These are phyloP conservation scores for Psilocybe cyanescens DNA, from an alignment of 768 basidiomycete genomes.

Conservation along the genomic window DNA sequence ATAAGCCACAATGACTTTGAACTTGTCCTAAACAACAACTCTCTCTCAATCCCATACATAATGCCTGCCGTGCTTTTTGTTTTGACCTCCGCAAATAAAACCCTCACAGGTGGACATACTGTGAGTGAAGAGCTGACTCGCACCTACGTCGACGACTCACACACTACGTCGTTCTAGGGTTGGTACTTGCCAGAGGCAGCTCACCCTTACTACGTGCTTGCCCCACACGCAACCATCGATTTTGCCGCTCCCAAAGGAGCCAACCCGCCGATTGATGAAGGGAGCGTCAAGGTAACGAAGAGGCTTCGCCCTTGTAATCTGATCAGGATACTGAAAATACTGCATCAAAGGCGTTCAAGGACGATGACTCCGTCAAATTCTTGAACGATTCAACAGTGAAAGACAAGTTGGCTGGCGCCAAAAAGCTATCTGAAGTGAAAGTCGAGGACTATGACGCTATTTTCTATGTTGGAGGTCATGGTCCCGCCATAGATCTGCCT, in stretches of 20 bases:
- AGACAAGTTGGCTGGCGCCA: constrained; percentile 55
- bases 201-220: constrained; percentile 68
- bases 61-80: constrained; percentile 69
- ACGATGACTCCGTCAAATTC: constrained; percentile 61
- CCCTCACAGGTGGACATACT: constrained; percentile 52
- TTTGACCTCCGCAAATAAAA: constrained; percentile 68
- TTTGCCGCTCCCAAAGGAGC: constrained; percentile 67
- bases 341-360: constrained; percentile 48
- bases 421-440: constrained; percentile 63
- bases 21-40: background rate
- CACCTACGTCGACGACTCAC: background rate
- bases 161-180: constrained; percentile 43
- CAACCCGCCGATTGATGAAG: constrained; percentile 70
- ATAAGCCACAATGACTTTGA: background rate
- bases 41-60: constrained; percentile 1
- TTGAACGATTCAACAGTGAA: constrained; percentile 56
- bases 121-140: constrained; percentile 33
- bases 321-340: background rate
- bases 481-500: constrained; percentile 75
- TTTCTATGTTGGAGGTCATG: constrained; percentile 83
- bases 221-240: constrained; percentile 54
- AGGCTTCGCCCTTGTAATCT: background rate
- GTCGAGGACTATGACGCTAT: constrained; percentile 69
- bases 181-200: constrained; percentile 82
- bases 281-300: constrained; percentile 49